Base-by-base conservation (phyloP, 108 stramenopile genomes). In the Cyclotella distinguenda region DNA sequence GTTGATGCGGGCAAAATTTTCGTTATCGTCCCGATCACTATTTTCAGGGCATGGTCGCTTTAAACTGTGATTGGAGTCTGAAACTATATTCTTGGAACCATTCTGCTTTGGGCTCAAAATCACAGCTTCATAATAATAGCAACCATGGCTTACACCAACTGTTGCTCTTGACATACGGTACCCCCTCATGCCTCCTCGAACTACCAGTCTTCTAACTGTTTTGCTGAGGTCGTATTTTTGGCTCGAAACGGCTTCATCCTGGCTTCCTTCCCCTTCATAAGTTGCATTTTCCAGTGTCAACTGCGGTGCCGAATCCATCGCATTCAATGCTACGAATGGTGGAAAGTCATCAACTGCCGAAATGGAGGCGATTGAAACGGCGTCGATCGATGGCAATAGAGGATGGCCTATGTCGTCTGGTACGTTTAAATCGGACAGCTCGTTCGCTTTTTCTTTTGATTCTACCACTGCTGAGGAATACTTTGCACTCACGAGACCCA, bases 141-240 rank as follows among this genome's bases (percentile, higher is more conserved):
- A 63, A 28, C 89, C 89, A 30, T 28, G 31, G 16, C 55, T 52
- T 1, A 85, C 86, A 8, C 89, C 89, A 64, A 93, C 87, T 5
- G 81, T 79, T 13, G 89, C 93, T 19, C 92, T 75, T 18, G 83
- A 64, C 92, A 93, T 97, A 27, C 96, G 92, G 77, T 97, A 95
- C 33, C 92, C 92, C 21, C 55, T 35, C 72, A 80, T 79, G 3
- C 74, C 80, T 30, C 81, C 86, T 47, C 79, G 84, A 60, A 85
- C 64, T 10, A 71, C 64, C 30, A 91, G 30, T 10, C 69, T 75
- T 60, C 77, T 25, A 5, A 39, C 13, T 11, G 35, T 56, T 38
- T 44, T 67, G 34, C 60, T 8, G 67, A 62, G 42, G 33, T 60
- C 8, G 43, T 8, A 30, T 33, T 42, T 7, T 22, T 62, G 11